A percentile compares a stretch with the other conserved stretches of the same genome.
phyloP scores from a whole-genome alignment of 2,329 filamentous ascomycete genomes.

The Aspergillus fijiensis region DNA sequence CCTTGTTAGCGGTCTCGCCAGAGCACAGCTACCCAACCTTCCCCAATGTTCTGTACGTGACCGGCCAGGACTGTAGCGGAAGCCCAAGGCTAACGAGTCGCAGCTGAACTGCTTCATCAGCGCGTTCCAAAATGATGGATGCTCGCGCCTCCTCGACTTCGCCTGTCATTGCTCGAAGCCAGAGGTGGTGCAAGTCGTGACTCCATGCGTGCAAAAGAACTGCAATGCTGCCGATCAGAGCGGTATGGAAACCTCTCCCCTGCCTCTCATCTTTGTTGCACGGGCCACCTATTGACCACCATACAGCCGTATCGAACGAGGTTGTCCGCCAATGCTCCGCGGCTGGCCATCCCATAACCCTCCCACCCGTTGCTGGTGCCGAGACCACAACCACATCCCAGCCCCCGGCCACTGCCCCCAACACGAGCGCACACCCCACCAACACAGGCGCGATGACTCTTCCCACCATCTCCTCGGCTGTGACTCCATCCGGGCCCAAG shows the following conservation, averaged over 20 bases:
- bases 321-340: conserved; percentile 37
- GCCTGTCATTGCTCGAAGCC: conserved; percentile 51
- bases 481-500: background rate
- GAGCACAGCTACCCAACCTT: conserved; percentile 48
- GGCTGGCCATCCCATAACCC: conserved; percentile 37
- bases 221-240: conserved; percentile 43
- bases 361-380: conserved; percentile 30
- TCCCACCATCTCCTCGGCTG: conserved; percentile 7
- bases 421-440: conserved; percentile 7
- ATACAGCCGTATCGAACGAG: conserved; percentile 36
- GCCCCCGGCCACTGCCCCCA: conserved; percentile 6
- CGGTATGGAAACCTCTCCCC: conserved; percentile 24
- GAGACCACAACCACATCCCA: conserved; percentile 16
- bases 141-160: conserved; percentile 49
- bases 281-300: background rate
- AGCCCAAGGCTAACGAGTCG: background rate
- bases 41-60: conserved; percentile 48
- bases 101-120: conserved; percentile 49
- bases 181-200: conserved; percentile 41
- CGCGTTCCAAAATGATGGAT: conserved; percentile 46
- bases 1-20: conserved; percentile 46
- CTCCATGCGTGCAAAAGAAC: conserved; percentile 48
- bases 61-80: background rate
- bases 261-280: background rate
- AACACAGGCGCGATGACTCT: conserved; percentile 4